These are phyloP conservation scores for Lentinula boryana DNA, from an alignment of 768 basidiomycete species.

Conservation along the genomic window DNA sequence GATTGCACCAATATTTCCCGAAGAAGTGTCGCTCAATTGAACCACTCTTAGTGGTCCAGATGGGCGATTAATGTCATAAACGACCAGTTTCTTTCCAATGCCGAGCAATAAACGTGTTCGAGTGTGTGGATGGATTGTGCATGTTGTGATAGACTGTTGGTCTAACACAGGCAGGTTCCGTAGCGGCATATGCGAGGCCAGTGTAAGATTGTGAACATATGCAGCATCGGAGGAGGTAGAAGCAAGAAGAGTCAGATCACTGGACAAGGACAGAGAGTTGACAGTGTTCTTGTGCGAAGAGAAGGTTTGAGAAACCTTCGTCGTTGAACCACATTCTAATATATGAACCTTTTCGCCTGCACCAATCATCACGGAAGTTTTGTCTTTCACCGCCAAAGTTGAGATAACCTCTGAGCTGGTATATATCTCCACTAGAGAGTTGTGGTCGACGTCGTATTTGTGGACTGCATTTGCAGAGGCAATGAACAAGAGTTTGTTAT, in stretches of 20 bases:
- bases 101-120: conserved; percentile 57
- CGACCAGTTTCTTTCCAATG: conserved; percentile 41
- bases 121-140: conserved; percentile 58
- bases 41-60: conserved; percentile 50
- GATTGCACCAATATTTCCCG: conserved; percentile 49
- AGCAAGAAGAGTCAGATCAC: conserved; percentile 50
- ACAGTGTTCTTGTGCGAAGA: conserved; percentile 45
- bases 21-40: conserved; percentile 32
- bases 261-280: conserved; percentile 52
- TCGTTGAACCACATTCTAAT: conserved; percentile 36
- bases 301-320: conserved; percentile 41
- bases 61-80: conserved; percentile 60
- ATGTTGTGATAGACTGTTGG: conserved; percentile 35
- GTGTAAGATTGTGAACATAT: conserved; percentile 55
- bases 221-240: conserved; percentile 46
- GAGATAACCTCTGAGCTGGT: conserved; percentile 22
- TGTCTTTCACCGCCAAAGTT: conserved; percentile 27
- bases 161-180: conserved; percentile 40
- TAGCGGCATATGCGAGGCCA: conserved; percentile 47
- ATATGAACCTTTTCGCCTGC: conserved; percentile 39
- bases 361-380: conserved; percentile 41
- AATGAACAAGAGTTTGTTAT: conserved; percentile 51
- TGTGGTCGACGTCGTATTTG: conserved; percentile 44
- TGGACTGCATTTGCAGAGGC: conserved; percentile 41
- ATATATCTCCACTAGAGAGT: conserved; percentile 39